phyloP scores from a whole-genome alignment of 192 early-diverging fungal genomes.

The Podila horticola region DNA sequence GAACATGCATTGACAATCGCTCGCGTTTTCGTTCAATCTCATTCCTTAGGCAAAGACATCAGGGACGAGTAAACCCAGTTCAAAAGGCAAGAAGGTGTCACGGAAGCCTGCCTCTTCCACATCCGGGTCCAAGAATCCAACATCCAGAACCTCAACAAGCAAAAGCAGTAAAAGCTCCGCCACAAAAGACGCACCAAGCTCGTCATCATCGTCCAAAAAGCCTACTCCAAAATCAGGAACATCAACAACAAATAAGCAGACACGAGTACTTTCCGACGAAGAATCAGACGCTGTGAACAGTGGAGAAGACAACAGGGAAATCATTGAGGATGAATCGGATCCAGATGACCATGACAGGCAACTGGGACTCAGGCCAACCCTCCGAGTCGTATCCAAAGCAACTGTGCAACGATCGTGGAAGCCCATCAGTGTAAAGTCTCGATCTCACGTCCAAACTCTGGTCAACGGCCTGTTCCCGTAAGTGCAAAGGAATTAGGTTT shows the following conservation, averaged over 20 bases:
- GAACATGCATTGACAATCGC: too few species aligned
- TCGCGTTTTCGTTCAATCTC: not conserved
- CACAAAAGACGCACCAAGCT: slow-evolving; percentile 5
- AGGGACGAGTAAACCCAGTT: not conserved
- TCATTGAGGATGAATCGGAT: slow-evolving; percentile 5
- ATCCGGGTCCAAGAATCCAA: not conserved
- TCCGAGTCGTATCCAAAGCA: slow-evolving; percentile 37
- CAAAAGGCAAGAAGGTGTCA: not conserved
- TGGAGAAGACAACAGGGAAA: slow-evolving; percentile 1
- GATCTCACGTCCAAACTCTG: slow-evolving; percentile 30
- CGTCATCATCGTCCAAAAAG: not conserved
- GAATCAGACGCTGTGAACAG: slow-evolving; percentile 4
- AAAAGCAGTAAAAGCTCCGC: not conserved
- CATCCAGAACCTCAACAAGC: not conserved
- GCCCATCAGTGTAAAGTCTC: slow-evolving; percentile 31
- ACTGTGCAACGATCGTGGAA: slow-evolving; percentile 26
- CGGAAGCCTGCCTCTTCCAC: not conserved
- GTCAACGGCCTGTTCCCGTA: slow-evolving; percentile 36
- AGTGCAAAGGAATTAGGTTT: not conserved
- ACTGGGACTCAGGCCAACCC: slow-evolving; percentile 28
- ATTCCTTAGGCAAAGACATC: not conserved
- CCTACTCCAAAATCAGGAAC: not conserved
- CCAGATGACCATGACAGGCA: slow-evolving; percentile 14
- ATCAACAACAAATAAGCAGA: not conserved
- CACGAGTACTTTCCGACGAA: slow-evolving; percentile 28